Evolutionary conservation across 768 basidiomycete species (phyloP), one percentile per base, ranked within the genome.

Genomic region (Kwoniella heveanensis): DNA sequence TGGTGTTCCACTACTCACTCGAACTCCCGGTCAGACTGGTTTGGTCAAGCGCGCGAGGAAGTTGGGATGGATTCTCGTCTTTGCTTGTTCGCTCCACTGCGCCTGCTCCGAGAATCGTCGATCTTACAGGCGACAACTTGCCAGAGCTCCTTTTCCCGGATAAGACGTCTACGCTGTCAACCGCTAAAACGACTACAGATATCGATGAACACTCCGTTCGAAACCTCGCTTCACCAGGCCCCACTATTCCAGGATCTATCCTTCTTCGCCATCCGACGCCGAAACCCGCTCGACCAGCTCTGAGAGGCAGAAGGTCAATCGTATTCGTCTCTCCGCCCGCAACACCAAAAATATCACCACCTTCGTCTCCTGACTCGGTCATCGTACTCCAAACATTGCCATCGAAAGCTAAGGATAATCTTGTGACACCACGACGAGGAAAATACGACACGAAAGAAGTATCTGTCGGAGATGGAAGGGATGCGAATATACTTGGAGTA

Each of bases 1-100:
- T 76, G 1, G 17, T 70, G 6, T 30, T 62, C 4, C 62, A 68
- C 57, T 72, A 69, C 49, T n/a, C 22, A 19, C 26, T 67, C n/a
- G 50, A 62, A 32, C 39, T 62, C 1, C 66, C 66, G 12, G 5
- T 58, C 25, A 37, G 15, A 1, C 26, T 60, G 5, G 10, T 56
- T 7, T 30, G 59, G 25, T 12, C 62, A 7, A 51, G n/a, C 15
- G 8, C 53, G 5, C 37, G n/a, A n/a, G 21, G 46, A 47, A 22
- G 5, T 15, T 47, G 21, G 21, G 17, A 3, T 5, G 12, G 7
- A 8, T 10, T 51, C 6, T 44, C 50, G 30, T 54, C 37, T 30
- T 36, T 37, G 30, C 25, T 17, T 15, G 15, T 22, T 8, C 24
- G 13, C 5, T 13, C 5, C 13, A 32, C 32, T 6, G 13, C 32